phyloP scores from a whole-genome alignment of 108 stramenopile species.

The Halocafeteria seosinensis region DNA sequence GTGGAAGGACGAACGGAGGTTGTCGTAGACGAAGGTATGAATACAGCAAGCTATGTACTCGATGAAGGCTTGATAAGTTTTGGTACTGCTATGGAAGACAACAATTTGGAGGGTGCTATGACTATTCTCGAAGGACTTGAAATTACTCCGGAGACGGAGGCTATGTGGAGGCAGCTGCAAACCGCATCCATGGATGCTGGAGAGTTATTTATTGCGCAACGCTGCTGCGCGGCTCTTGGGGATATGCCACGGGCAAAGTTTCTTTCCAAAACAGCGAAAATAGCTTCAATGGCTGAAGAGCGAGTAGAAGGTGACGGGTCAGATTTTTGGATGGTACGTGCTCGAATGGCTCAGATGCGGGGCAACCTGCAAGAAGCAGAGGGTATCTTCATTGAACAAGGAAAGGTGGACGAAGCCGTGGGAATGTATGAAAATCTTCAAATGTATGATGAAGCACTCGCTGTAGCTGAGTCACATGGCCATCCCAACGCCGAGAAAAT shows the following conservation, averaged over 20 bases:
- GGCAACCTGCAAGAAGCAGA: constrained; percentile 33
- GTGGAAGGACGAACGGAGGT: constrained; percentile 40
- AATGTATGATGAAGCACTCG: constrained; percentile 36
- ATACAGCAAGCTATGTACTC: constrained; percentile 32
- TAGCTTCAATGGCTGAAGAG: constrained; percentile 5
- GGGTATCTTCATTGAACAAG: constrained; percentile 31
- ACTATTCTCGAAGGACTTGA: constrained; percentile 36
- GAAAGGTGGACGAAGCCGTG: constrained; percentile 39
- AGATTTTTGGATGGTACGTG: constrained; percentile 21
- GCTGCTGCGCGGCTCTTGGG: constrained; percentile 38
- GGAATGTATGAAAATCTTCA: constrained; percentile 38
- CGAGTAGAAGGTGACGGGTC: constrained; percentile 17
- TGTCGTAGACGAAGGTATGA: constrained; percentile 41
- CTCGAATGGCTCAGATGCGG: constrained; percentile 16
- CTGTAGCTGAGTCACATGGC: constrained; percentile 22
- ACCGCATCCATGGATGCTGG: constrained; percentile 19
- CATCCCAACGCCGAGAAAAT: constrained; percentile 30
- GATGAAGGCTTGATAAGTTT: constrained; percentile 45
- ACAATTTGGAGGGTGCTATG: constrained; percentile 27
- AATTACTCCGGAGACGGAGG: constrained; percentile 35
- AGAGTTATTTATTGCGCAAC: constrained; percentile 27
- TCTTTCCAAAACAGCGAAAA: constrained; percentile 23
- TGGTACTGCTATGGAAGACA: constrained; percentile 41
- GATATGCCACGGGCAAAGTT: constrained; percentile 33
- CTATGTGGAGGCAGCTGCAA: constrained; percentile 45